These are phyloP conservation scores for Psilocybe azurescens DNA, from an alignment of 768 basidiomycete genomes.

Conservation along the genomic window DNA sequence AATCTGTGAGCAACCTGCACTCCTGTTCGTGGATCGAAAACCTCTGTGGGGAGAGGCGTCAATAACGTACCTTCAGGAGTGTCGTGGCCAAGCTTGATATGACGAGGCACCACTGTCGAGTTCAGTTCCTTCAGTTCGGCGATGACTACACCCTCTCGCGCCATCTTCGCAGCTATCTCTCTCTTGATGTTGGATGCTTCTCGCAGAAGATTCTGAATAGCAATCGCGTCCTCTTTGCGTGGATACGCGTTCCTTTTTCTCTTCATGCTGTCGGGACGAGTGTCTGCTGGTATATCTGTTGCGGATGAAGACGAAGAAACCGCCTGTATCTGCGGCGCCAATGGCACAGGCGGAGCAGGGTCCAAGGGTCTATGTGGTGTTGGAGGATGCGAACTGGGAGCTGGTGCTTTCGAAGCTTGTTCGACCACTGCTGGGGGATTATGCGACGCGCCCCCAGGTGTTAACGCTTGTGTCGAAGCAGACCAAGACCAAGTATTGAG, in stretches of 20 bases:
- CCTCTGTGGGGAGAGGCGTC: neutral
- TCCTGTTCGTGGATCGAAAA: neutral
- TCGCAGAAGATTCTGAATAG: slow-evolving; percentile 26
- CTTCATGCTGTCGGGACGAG: neutral
- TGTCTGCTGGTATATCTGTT: neutral
- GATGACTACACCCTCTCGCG: slow-evolving; percentile 31
- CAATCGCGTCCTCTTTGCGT: neutral
- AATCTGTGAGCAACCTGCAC: neutral
- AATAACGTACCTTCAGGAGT: slow-evolving; percentile 2
- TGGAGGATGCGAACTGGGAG: too few relatives aligned
- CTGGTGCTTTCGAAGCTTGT: too few relatives aligned
- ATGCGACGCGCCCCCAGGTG: too few relatives aligned
- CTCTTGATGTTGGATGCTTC: slow-evolving; percentile 33
- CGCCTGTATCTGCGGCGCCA: neutral
- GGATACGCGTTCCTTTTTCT: neutral
- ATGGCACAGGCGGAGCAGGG: too few relatives aligned
- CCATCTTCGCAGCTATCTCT: slow-evolving; percentile 27
- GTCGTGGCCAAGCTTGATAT: neutral
- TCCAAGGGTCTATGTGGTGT: too few relatives aligned
- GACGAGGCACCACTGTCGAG: slow-evolving; percentile 15
- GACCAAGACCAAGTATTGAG: neutral
- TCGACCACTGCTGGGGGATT: too few relatives aligned
- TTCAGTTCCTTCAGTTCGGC: slow-evolving; percentile 29
- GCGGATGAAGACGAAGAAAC: neutral
- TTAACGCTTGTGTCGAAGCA: neutral